Percentiles rank a stretch among this genome's conserved stretches.
Evolutionary conservation across 495 filamentous ascomycete species (phyloP).

Genomic region (Tuber borchii): DNA sequence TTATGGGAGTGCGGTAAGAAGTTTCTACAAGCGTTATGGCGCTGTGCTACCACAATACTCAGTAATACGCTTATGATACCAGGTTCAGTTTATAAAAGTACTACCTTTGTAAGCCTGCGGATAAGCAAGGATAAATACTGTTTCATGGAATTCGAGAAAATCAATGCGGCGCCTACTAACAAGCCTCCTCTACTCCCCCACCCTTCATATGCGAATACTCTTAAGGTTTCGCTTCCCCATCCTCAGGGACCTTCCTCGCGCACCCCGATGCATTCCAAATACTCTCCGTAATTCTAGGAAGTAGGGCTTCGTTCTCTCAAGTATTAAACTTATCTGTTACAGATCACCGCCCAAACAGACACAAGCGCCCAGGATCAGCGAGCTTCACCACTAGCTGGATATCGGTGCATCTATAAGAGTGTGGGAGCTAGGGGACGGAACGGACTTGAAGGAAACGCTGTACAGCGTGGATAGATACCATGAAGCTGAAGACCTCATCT

Average conservation of each 20-base stretch:
- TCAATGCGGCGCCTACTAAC: neutral
- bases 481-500: slow-evolving; percentile 21
- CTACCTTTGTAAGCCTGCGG: neutral
- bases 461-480: slow-evolving; percentile 4
- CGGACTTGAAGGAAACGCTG: neutral
- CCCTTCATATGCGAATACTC: neutral
- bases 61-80: neutral
- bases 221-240: neutral
- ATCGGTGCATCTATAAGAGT: neutral
- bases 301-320: neutral
- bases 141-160: neutral
- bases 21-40: neutral
- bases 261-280: neutral
- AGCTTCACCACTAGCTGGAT: neutral
- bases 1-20: neutral
- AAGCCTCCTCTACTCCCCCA: neutral
- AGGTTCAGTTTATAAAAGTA: neutral
- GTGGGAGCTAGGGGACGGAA: neutral
- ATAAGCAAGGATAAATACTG: neutral
- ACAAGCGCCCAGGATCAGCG: neutral
- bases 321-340: neutral
- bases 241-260: neutral
- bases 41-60: neutral
- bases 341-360: neutral
- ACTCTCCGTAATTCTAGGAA: neutral